Conservation (phyloP, 148 eudicot species). For the Mesembryanthemum crystallinum region DNA sequence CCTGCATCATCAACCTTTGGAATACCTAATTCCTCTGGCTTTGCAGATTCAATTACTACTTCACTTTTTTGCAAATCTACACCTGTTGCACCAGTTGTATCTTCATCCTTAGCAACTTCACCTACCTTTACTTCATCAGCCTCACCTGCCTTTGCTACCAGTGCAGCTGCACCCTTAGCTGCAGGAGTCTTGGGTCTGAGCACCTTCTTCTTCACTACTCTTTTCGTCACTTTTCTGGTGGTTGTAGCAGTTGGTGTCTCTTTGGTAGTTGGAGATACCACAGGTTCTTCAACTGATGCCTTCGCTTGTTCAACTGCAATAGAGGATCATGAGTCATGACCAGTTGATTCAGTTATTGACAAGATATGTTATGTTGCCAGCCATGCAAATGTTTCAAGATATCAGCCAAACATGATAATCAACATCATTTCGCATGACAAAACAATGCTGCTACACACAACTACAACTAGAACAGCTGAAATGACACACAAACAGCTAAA, state of each 20-base stretch:
- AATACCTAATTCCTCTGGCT: constrained; percentile 28
- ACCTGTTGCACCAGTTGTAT: constrained; percentile 23
- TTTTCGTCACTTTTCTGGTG: constrained; percentile 41
- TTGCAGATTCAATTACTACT: constrained; percentile 25
- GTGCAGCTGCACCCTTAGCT: constrained; percentile 36
- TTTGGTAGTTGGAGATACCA: constrained; percentile 34
- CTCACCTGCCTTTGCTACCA: constrained; percentile 29
- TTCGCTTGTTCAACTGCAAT: constrained; percentile 42
- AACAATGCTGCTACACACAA: background rate
- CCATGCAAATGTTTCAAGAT: background rate
- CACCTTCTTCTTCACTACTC: constrained; percentile 45
- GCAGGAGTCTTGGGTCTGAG: constrained; percentile 43
- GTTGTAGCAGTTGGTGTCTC: constrained; percentile 27
- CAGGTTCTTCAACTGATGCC: constrained; percentile 30
- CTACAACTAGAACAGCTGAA: background rate
- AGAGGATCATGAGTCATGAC: background rate
- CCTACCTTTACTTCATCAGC: constrained; percentile 29
- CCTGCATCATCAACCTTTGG: constrained; percentile 20
- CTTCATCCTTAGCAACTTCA: constrained; percentile 30
- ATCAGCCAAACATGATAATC: background rate
- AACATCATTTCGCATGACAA: background rate
- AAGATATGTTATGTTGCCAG: background rate
- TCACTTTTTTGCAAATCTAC: constrained; percentile 18
- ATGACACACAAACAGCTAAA: background rate
- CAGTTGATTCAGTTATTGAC: background rate